A percentile compares a stretch with the other conserved stretches of the same genome.
phyloP scores from a whole-genome alignment of 768 basidiomycete genomes.

The Boletus huronensis region DNA sequence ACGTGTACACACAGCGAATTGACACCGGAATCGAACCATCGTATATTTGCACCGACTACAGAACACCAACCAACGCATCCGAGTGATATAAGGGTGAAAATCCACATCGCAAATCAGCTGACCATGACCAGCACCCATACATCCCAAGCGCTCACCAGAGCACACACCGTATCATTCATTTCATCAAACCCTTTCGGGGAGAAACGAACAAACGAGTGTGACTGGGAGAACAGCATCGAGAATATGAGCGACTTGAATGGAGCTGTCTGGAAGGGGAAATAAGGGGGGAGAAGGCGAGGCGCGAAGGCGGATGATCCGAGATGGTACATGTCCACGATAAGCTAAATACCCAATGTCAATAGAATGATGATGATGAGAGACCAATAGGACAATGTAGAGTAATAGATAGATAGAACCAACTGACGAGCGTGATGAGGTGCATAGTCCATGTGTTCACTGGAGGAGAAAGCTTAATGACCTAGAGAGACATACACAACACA shows the following conservation, averaged over 20 bases:
- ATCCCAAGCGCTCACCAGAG: constrained; percentile 46
- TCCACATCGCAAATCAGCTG: background rate
- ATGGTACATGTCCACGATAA: background rate
- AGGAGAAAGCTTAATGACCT: constrained; percentile 10
- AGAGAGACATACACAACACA: constrained; percentile 6
- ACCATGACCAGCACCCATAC: constrained; percentile 6
- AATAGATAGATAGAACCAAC: constrained; percentile 24
- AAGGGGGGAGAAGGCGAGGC: background rate
- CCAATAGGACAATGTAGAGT: constrained; percentile 27
- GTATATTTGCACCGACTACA: constrained; percentile 14
- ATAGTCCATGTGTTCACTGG: constrained; percentile 19
- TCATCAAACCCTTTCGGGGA: constrained; percentile 49
- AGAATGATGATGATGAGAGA: constrained; percentile 13
- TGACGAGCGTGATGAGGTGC: constrained; percentile 11
- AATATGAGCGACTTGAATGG: constrained; percentile 10
- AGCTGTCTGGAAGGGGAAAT: background rate
- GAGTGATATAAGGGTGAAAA: background rate
- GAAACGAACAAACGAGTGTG: constrained; percentile 33
- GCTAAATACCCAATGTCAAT: background rate
- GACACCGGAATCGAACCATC: constrained; percentile 10
- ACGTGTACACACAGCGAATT: background rate
- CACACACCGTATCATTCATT: constrained; percentile 28
- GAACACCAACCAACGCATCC: constrained; percentile 13
- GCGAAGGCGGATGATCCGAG: background rate
- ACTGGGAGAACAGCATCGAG: constrained; percentile 25